These are phyloP conservation scores for Hypoxylon sp. DNA, from an alignment of 2,329 filamentous ascomycete genomes.

Conservation along the genomic window DNA sequence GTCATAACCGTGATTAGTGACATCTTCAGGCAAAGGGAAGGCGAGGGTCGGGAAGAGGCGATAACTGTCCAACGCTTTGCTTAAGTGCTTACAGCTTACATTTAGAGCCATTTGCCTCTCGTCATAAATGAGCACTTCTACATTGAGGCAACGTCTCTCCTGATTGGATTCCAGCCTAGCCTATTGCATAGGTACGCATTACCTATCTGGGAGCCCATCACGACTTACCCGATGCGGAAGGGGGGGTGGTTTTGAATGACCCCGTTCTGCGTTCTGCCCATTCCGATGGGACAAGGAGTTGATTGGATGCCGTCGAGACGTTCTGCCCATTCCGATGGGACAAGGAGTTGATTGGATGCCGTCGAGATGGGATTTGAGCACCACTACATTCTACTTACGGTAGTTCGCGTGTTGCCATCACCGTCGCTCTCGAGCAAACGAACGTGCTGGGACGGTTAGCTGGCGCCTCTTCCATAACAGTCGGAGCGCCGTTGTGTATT, in stretches of 20 bases:
- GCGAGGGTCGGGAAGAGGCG: neutral
- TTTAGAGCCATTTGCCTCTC: conserved; percentile 1
- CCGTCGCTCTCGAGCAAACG: conserved; percentile 17
- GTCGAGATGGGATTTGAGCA: conserved; percentile 38
- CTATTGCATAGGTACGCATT: conserved; percentile 33
- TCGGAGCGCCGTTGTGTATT: conserved; percentile 19
- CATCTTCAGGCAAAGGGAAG: conserved; percentile 6
- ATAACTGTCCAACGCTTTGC: conserved; percentile 21
- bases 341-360: conserved; percentile 41
- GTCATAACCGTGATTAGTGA: neutral
- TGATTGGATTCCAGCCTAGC: conserved; percentile 34
- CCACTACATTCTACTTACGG: conserved; percentile 32
- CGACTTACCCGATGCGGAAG: conserved; percentile 30
- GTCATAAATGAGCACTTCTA: conserved; percentile 15
- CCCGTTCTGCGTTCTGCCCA: conserved; percentile 25
- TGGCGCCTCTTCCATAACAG: conserved; percentile 27
- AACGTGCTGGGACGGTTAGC: conserved; percentile 33
- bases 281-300: conserved; percentile 29
- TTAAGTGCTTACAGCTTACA: conserved; percentile 32
- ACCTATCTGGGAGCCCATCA: conserved; percentile 31
- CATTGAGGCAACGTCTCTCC: conserved; percentile 31
- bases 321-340: conserved; percentile 24
- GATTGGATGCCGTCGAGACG: conserved; percentile 42
- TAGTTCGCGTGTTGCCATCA: conserved; percentile 34
- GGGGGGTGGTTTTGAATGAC: conserved; percentile 20